Conservation (phyloP, 2,329 filamentous ascomycete species). For the Knoxdaviesia proteae region DNA sequence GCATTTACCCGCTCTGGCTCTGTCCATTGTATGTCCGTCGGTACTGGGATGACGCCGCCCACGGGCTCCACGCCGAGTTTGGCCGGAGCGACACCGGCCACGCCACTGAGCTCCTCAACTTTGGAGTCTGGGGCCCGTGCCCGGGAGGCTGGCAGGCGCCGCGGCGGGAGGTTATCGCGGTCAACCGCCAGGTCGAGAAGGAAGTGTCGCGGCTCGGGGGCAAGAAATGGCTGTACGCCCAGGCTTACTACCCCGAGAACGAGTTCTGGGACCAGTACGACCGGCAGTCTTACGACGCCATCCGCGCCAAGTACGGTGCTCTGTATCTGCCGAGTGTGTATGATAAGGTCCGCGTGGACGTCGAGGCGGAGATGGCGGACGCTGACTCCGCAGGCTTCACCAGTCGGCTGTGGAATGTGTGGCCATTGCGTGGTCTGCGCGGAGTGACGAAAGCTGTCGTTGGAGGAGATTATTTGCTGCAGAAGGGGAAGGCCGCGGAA, state of each 20-base stretch:
- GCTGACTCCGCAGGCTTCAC: no score
- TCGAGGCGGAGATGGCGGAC: neutral
- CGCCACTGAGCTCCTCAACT: conserved; percentile 29
- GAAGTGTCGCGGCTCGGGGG: conserved; percentile 37
- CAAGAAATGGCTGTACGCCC: conserved; percentile 51
- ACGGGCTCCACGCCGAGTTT: conserved; percentile 23
- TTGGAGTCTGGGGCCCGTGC: conserved; percentile 39
- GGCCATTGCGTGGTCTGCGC: no score
- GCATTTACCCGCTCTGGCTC: conserved; percentile 34
- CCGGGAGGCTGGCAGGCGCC: conserved; percentile 14
- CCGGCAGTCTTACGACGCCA: conserved; percentile 31
- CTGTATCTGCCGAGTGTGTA: conserved; percentile 40
- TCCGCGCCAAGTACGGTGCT: conserved; percentile 38
- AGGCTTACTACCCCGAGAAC: conserved; percentile 44
- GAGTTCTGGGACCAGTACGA: conserved; percentile 51
- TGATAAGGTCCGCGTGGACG: conserved; percentile 38
- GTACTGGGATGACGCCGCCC: conserved; percentile 16
- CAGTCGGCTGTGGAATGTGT: no score
- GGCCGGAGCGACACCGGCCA: conserved; percentile 10
- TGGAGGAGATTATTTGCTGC: no score
- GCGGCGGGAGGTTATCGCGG: conserved; percentile 20
- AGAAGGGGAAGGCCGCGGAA: no score
- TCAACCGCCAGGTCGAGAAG: conserved; percentile 39
- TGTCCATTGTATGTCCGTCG: conserved; percentile 27
- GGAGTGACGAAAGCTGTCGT: no score